These are phyloP conservation scores for Paecilomyces niveus DNA, from an alignment of 2,329 filamentous ascomycete genomes.

Conservation along the genomic window DNA sequence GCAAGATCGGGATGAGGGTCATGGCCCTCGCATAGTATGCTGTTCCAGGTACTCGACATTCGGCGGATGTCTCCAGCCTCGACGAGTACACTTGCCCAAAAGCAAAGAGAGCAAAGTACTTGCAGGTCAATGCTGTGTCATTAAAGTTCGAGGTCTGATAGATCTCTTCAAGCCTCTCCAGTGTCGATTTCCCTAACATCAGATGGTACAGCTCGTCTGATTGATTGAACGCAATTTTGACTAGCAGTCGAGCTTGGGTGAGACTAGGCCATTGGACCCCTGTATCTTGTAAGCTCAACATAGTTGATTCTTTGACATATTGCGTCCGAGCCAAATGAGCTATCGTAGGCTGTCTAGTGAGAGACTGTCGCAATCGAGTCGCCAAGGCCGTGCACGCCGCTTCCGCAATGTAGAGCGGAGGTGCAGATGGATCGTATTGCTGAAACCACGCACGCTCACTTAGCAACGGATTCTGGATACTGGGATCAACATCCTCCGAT, in stretches of 20 bases:
- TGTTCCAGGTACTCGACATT: conserved; percentile 36
- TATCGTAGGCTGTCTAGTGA: conserved; percentile 23
- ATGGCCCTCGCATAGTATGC: conserved; percentile 38
- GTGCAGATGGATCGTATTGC: conserved; percentile 25
- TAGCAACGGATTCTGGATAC: conserved; percentile 25
- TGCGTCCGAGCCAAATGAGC: conserved; percentile 28
- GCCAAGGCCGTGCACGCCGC: conserved; percentile 35
- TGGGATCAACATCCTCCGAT: conserved; percentile 20
- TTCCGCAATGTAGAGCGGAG: conserved; percentile 32
- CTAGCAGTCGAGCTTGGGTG: conserved; percentile 28
- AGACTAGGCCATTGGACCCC: conserved; percentile 28
- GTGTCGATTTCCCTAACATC: conserved; percentile 28
- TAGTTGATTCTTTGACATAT: conserved; percentile 24
- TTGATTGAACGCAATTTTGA: conserved; percentile 30
- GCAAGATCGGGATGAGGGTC: conserved; percentile 34
- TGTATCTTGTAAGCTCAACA: conserved; percentile 20
- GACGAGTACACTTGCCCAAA: conserved; percentile 41
- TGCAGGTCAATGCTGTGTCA: conserved; percentile 33
- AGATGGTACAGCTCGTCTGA: conserved; percentile 30
- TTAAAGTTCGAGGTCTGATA: conserved; percentile 25
- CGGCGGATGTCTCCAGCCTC: conserved; percentile 23
- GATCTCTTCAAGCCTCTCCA: conserved; percentile 34
- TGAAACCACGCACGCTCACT: conserved; percentile 32
- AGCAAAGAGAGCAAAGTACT: conserved; percentile 40
- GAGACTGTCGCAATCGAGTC: conserved; percentile 29